Evolutionary conservation across 306 rosid genomes (phyloP), one percentile per base, ranked within the genome.

Genomic region (Vachellia pachyceras): DNA sequence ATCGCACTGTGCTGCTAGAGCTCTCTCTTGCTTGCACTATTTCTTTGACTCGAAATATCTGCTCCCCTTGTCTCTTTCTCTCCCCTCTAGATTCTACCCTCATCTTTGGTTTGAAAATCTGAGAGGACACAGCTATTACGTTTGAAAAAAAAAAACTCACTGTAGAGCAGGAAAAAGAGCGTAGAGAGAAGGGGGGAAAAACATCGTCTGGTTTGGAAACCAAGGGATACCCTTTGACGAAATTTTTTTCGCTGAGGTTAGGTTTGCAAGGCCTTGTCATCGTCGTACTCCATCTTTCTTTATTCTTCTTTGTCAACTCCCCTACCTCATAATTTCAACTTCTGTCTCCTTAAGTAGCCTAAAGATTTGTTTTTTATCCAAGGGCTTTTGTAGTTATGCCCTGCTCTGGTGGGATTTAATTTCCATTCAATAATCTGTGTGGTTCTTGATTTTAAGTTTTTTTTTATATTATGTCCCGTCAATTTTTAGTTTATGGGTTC

Each of bases 41-140:
- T 77, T 77, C 46, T 18, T 29, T 52, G 69, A 70, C 49, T 71
- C 70, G 78, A 77, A 37, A 61, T 70, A 10, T 70, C 68, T 61
- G 41, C 71, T 18, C 49, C 65, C n/a, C 39, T 72, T 45, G n/a
- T n/a, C n/a, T 61, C 46, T 68, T 76, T 64, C 68, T 68, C 6
- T 69, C 23, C 0, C 72, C 69, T 52, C 57, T 81, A 64, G 84
- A 77, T 72, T 76, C 88, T 40, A 72, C 55, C 52, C 70, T 58
- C 50, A 68, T 65, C 52, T 40, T 44, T 9, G 65, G 69, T 65
- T 83, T 66, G 55, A 75, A 85, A 83, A 64, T 47, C 57, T 36
- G 25, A 42, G 83, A n/a, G 73, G n/a, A n/a, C n/a, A n/a, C n/a
- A n/a, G 37, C 72, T 77, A 61, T 46, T 64, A 9, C 46, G 41